Conservation (phyloP, 1,139 yeast species). For the Blastobotrys petasosporus region DNA sequence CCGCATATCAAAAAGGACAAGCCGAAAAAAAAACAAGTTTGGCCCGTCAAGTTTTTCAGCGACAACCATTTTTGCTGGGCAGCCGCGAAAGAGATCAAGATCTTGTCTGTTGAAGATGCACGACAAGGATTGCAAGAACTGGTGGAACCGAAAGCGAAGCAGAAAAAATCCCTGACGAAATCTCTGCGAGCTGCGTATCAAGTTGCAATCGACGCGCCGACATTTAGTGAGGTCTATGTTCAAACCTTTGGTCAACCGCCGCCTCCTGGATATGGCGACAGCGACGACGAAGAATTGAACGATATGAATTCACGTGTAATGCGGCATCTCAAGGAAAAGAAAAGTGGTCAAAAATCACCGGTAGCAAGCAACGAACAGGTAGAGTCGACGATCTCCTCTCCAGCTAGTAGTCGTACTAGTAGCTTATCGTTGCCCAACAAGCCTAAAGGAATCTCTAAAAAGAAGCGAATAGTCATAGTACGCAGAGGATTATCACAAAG, state of each 20-base stretch:
- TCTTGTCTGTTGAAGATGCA: constrained; percentile 29
- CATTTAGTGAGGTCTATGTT: not conserved
- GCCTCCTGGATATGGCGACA: not conserved
- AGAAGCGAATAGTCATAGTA: no score
- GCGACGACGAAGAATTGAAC: no score
- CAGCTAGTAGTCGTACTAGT: no score
- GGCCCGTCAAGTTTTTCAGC: constrained; percentile 35
- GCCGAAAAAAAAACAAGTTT: constrained; percentile 7
- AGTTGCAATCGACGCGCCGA: constrained; percentile 1
- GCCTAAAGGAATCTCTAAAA: no score
- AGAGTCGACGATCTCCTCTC: no score
- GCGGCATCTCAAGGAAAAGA: no score
- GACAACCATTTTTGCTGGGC: constrained; percentile 34
- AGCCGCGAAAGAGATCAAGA: constrained; percentile 26
- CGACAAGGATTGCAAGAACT: constrained; percentile 18
- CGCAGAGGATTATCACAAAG: no score
- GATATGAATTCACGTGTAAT: no score
- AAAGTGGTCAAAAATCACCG: no score
- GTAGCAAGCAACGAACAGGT: no score
- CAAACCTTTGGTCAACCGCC: not conserved
- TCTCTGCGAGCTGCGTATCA: not conserved
- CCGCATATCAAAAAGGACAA: constrained; percentile 10
- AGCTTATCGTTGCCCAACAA: no score
- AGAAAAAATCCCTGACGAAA: not conserved
- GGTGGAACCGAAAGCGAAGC: not conserved